Base-by-base conservation (phyloP, 192 early-diverging fungal genomes). In the Umbelopsis isabellina region DNA sequence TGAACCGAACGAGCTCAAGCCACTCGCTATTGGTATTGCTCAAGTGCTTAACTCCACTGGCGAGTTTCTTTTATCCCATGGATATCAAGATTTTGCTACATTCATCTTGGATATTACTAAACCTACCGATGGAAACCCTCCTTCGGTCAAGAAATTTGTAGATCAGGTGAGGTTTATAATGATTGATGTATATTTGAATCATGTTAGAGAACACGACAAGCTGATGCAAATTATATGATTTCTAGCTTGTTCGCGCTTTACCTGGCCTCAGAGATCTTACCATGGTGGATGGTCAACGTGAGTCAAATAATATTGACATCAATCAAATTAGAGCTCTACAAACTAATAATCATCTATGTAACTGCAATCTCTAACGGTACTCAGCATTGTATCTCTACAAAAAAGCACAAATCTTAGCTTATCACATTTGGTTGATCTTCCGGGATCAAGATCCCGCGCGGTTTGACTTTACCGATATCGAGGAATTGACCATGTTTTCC, bases 41-140 rank as follows among this genome's bases (percentile, higher is more conserved):
- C 78, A 79, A 8, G 84, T 87, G 0, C 68, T 95, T 45, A 90
- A 94, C 53, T 90, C 91, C 45, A 91, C 89, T 1, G 94, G 93
- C 1, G 73, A 67, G 20, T 80, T 84, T 16, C 78, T 96, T n/a
- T 75, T 85, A 65, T 72, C 86, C 10, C 73, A 78, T 37, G 88
- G 88, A 21, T 93, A 84, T 73, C 71, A 81, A 16, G 86, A 86
- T 33, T 67, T 96, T 15, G 90, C 88, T 7, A 80, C 86, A 30
- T 95, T 93, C 80, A 79, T 94, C 12, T 77, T 93, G 50, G 86
- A 88, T 70, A 82, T 82, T 11, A 87, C 86, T 70, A 75, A 83
- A 37, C 78, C 77, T 8, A 73, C 49, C 15, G 69, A 80, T 16
- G 75, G 76, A 45, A 67, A 64, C 3, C 73, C 82, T 65, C 73